Percentiles rank a stretch among this genome's conserved stretches.
Conservation (phyloP, 2,329 filamentous ascomycete genomes). For the Xylariaceae sp. region DNA sequence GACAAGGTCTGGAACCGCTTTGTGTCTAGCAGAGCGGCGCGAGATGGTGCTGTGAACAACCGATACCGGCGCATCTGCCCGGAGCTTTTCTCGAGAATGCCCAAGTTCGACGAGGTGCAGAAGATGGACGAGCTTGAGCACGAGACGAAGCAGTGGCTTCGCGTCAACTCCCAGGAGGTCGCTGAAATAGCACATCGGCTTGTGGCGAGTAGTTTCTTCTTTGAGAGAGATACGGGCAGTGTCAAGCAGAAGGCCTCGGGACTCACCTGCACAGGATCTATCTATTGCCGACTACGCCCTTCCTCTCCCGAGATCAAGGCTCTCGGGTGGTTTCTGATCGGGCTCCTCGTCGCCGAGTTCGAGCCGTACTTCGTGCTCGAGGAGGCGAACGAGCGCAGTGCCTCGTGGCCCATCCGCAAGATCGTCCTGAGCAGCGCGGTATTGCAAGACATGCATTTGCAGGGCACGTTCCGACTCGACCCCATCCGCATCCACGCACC, state of each 20-base stretch:
- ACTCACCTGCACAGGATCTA: slow-evolving; percentile 26
- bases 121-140: slow-evolving; percentile 23
- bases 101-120: slow-evolving; percentile 25
- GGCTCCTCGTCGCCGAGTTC: slow-evolving; percentile 26
- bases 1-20: slow-evolving; percentile 24
- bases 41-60: slow-evolving; percentile 11
- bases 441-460: slow-evolving; percentile 27
- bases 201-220: slow-evolving; percentile 30
- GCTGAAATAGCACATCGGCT: slow-evolving; percentile 26
- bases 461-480: slow-evolving; percentile 25
- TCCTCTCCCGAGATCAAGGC: slow-evolving; percentile 25
- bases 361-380: slow-evolving; percentile 29
- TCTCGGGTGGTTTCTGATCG: slow-evolving; percentile 27
- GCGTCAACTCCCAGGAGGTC: slow-evolving; percentile 20
- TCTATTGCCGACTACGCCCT: slow-evolving; percentile 25
- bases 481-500: slow-evolving; percentile 19
- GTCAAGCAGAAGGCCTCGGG: slow-evolving; percentile 23
- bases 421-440: slow-evolving; percentile 21
- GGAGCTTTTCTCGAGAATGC: slow-evolving; percentile 22
- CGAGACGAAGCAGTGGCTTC: slow-evolving; percentile 21
- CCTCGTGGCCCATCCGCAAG: slow-evolving; percentile 17
- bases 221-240: slow-evolving; percentile 25
- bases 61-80: slow-evolving; percentile 27
- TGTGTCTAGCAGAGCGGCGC: slow-evolving; percentile 13
- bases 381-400: slow-evolving; percentile 14